Base-by-base conservation (phyloP, 2,329 filamentous ascomycete genomes). In the Aspergillus spinulosporus region DNA sequence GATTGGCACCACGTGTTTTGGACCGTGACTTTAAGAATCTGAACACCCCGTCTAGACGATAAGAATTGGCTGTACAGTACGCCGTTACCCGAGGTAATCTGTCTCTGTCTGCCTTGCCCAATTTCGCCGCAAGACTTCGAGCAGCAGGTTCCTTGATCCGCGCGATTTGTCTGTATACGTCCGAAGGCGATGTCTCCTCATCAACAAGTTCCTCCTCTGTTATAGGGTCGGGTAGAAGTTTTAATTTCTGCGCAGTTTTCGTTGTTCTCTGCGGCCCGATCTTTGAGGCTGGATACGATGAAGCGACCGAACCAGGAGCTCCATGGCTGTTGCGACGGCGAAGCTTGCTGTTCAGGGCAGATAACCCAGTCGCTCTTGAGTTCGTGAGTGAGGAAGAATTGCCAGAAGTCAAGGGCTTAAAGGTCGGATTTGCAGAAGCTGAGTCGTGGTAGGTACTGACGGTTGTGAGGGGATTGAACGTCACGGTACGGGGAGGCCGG, bases 151-250 rank as follows among this genome's bases (percentile, higher is more conserved):
- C 94, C 73, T 97, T 97, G 76, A 99, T 99, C 44, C 94, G 84
- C 6, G 93, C 96, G 72, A 97, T 97, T 73, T 99, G 94, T 28
- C 92, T 93, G 76, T 99, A 99, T 32, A 99, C 94, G 71, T 99
- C 94, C 62, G 92, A 82, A 8, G 92, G 92, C 67, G 90, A 94
- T 15, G 52, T 43, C 74, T 97, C 93, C 68, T 96, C 93, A 60
- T 97, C 92, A 62, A 80, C 64, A 14, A 81, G 85, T 44, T 92
- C 90, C 26, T 90, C 89, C 36, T 92, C 90, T 44, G 90, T 82
- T 57, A 95, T 90, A 0, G 92, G 92, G 68, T 94, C 94, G 0
- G 94, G 94, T 12, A 99, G 79, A n/a, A 99, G 83, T 77, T 99
- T 99, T 59, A 99, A 82, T 78, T 99, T 99, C 78, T 97, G 92